phyloP scores from a whole-genome alignment of 2,329 filamentous ascomycete species.

The Lachnellula cervina region DNA sequence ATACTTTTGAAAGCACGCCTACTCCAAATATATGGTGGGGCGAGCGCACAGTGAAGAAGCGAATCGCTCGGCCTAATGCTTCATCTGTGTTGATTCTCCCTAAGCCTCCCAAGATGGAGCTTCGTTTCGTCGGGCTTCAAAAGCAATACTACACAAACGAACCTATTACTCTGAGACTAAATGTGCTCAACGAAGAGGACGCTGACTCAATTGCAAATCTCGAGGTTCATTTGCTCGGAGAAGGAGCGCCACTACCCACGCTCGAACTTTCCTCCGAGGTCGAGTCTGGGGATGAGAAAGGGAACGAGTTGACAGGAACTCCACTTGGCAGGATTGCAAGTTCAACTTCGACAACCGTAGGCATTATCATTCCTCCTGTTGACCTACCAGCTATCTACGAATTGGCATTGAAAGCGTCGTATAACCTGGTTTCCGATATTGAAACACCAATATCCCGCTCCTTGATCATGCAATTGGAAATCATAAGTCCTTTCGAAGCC shows the following conservation, averaged over 20 bases:
- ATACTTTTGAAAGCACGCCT: conserved; percentile 45
- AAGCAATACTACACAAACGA: conserved; percentile 86
- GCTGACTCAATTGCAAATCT: conserved; percentile 69
- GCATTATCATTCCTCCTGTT: conserved; percentile 48
- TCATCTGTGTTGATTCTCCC: conserved; percentile 69
- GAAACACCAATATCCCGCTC: conserved; percentile 77
- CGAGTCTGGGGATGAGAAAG: conserved; percentile 4
- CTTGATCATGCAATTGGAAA: conserved; percentile 61
- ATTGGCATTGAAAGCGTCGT: conserved; percentile 67
- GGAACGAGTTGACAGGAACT: conserved; percentile 10
- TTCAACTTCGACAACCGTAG: conserved; percentile 39
- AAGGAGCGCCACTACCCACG: conserved; percentile 44
- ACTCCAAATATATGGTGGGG: conserved; percentile 48
- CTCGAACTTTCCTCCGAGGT: conserved; percentile 28
- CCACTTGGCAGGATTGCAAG: conserved; percentile 38
- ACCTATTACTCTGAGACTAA: conserved; percentile 60
- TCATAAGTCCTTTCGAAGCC: conserved; percentile 83
- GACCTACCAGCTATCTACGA: conserved; percentile 54
- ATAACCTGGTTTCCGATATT: conserved; percentile 73
- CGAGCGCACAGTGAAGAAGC: conserved; percentile 39
- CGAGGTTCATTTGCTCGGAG: conserved; percentile 62
- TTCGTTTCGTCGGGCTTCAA: conserved; percentile 57
- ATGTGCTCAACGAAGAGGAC: conserved; percentile 77
- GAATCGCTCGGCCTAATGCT: conserved; percentile 44
- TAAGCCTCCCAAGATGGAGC: conserved; percentile 85